These are phyloP conservation scores for Chlorella sp. DNA, from an alignment of 139 green algal genomes.

Conservation along the genomic window DNA sequence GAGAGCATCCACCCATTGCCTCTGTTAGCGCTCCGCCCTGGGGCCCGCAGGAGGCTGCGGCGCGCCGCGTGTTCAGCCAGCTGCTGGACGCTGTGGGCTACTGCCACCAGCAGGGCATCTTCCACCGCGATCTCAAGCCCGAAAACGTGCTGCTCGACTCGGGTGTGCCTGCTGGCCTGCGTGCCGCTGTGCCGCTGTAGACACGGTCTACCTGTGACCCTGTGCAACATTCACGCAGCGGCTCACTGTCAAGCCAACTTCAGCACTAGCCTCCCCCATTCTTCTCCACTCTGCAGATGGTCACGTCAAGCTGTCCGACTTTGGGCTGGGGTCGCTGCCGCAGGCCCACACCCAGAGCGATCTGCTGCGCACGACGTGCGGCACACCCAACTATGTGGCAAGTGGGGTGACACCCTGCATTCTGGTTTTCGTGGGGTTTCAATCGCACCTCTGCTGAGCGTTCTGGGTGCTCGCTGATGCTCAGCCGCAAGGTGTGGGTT, in stretches of 20 bases:
- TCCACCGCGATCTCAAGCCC: slow-evolving; percentile 77
- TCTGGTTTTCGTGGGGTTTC: not conserved
- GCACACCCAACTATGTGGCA: slow-evolving; percentile 85
- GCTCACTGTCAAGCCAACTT: too few species aligned
- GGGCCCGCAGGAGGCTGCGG: slow-evolving; percentile 55
- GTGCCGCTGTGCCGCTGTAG: not conserved
- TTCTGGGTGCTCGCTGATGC: too few species aligned
- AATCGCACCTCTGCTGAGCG: too few species aligned
- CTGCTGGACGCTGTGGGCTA: slow-evolving; percentile 72
- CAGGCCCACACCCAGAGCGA: not conserved
- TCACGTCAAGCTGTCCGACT: slow-evolving; percentile 68
- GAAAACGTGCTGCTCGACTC: slow-evolving; percentile 70
- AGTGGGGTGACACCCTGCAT: not conserved
- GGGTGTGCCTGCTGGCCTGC: not conserved
- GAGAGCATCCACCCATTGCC: too few species aligned
- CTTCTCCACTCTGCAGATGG: slow-evolving; percentile 22
- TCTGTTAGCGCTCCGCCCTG: too few species aligned
- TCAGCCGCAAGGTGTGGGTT: too few species aligned
- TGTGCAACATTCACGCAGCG: too few species aligned
- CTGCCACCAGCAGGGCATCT: slow-evolving; percentile 66
- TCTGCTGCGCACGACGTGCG: slow-evolving; percentile 71
- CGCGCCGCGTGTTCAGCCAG: slow-evolving; percentile 68
- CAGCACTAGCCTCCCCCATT: not conserved
- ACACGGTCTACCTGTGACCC: too few species aligned
- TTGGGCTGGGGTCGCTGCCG: slow-evolving; percentile 63